Evolutionary conservation across 495 filamentous ascomycete genomes (phyloP).

Genomic region (Chaetomium fimeti): DNA sequence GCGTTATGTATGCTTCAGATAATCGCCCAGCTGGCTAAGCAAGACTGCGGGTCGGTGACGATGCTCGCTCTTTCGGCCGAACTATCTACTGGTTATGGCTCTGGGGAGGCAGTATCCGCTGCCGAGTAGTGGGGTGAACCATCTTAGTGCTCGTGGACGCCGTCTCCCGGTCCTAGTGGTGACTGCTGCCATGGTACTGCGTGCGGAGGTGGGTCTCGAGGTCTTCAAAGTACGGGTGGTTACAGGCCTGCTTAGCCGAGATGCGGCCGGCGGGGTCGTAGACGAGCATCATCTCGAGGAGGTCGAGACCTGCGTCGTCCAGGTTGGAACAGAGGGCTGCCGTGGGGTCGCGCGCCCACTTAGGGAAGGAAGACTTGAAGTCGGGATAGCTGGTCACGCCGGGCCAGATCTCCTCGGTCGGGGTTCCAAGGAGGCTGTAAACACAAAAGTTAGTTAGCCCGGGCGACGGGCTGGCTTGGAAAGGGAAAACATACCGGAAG

Average conservation of each 20-base stretch:
- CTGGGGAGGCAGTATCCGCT: conserved; percentile 6
- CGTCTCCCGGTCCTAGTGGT: conserved; percentile 32
- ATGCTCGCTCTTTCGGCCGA: conserved; percentile 5
- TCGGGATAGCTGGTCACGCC: conserved; percentile 97
- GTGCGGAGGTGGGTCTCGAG: conserved; percentile 40
- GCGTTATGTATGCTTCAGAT: conserved; percentile 26
- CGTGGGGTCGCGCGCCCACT: conserved; percentile 77
- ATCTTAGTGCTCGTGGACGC: background rate
- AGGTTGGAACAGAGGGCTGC: conserved; percentile 52
- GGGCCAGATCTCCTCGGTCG: conserved; percentile 84
- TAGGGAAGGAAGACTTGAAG: conserved; percentile 95
- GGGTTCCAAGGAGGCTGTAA: conserved; percentile 81
- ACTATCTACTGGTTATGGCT: background rate
- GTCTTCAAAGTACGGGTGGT: conserved; percentile 88
- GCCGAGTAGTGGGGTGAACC: conserved; percentile 13
- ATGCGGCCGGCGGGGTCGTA: conserved; percentile 94
- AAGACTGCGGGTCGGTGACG: background rate
- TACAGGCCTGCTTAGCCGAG: conserved; percentile 90
- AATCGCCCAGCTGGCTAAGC: background rate
- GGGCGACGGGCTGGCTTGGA: background rate
- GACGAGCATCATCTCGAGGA: conserved; percentile 87
- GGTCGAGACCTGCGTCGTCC: conserved; percentile 76
- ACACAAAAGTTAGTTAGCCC: conserved; percentile 14
- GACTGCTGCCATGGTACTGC: conserved; percentile 42
- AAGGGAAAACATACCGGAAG: conserved; percentile 65